Conservation (phyloP, 495 filamentous ascomycete species). For the Pyrenula massariospora region DNA sequence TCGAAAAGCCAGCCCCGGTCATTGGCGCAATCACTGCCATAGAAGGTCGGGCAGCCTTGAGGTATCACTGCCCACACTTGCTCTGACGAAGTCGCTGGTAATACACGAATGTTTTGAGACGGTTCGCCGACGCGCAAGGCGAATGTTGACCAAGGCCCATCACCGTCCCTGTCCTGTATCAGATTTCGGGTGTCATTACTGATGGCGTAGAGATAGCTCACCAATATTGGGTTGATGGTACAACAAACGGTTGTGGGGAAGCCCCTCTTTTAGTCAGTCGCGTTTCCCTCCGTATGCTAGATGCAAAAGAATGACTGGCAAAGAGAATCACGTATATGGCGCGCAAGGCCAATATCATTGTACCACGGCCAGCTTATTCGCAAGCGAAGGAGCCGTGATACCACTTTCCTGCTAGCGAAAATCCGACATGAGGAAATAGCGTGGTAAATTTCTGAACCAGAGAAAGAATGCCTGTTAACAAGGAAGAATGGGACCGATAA, state of each 20-base stretch:
- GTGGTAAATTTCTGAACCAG: background rate
- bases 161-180: conserved; percentile 30
- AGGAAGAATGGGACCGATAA: background rate
- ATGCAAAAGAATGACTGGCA: background rate
- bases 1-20: conserved; percentile 36
- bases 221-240: background rate
- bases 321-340: background rate
- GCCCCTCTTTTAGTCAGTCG: background rate
- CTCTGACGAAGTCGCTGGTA: conserved; percentile 32
- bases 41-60: conserved; percentile 12
- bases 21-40: conserved; percentile 23
- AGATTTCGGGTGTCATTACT: background rate
- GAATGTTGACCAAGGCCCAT: conserved; percentile 43
- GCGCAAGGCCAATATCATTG: background rate
- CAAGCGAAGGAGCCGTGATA: background rate
- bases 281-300: background rate
- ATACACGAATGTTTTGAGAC: conserved; percentile 28
- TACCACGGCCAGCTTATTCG: background rate
- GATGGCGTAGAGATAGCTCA: too few species aligned
- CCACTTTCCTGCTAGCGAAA: background rate
- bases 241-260: background rate
- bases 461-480: background rate
- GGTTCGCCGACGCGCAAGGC: conserved; percentile 35
- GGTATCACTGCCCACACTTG: conserved; percentile 29
- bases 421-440: background rate